These are phyloP conservation scores for Boletus tylopilopsis DNA, from an alignment of 768 basidiomycete species.

Conservation along the genomic window DNA sequence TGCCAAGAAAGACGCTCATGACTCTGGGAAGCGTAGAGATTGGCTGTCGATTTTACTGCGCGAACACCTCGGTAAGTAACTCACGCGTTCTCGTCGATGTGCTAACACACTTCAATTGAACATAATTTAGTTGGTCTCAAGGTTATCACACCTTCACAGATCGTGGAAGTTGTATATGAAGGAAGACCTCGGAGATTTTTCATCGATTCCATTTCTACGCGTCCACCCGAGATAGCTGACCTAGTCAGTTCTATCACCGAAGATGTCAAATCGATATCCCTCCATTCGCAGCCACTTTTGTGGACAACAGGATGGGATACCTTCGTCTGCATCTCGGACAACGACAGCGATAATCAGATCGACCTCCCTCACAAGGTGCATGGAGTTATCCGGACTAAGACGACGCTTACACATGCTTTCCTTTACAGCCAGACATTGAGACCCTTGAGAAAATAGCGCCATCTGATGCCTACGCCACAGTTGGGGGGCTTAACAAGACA, in stretches of 20 bases:
- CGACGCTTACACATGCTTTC: conserved; percentile 12
- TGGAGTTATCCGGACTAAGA: conserved; percentile 9
- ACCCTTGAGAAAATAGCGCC: conserved; percentile 39
- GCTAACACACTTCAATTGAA: conserved; percentile 5
- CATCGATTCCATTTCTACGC: conserved; percentile 44
- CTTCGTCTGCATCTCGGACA: conserved; percentile 41
- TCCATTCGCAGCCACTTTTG: conserved; percentile 39
- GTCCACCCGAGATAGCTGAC: conserved; percentile 17
- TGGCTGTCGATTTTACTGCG: conserved; percentile 68
- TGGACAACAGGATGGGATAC: conserved; percentile 75
- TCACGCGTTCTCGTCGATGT: neutral
- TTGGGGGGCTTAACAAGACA: conserved; percentile 87
- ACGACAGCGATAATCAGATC: conserved; percentile 22
- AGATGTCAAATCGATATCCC: conserved; percentile 42
- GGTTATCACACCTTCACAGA: conserved; percentile 59
- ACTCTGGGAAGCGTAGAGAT: conserved; percentile 43
- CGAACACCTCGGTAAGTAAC: conserved; percentile 60
- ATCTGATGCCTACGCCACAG: conserved; percentile 66
- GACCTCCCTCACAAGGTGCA: conserved; percentile 33
- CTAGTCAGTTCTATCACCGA: conserved; percentile 34
- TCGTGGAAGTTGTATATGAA: conserved; percentile 63
- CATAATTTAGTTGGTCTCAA: conserved; percentile 62
- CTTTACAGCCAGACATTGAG: conserved; percentile 43
- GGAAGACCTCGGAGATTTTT: conserved; percentile 53
- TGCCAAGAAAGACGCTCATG: conserved; percentile 14